These are phyloP conservation scores for Ogataea zsoltii DNA, from an alignment of 805 yeast species.

Conservation along the genomic window DNA sequence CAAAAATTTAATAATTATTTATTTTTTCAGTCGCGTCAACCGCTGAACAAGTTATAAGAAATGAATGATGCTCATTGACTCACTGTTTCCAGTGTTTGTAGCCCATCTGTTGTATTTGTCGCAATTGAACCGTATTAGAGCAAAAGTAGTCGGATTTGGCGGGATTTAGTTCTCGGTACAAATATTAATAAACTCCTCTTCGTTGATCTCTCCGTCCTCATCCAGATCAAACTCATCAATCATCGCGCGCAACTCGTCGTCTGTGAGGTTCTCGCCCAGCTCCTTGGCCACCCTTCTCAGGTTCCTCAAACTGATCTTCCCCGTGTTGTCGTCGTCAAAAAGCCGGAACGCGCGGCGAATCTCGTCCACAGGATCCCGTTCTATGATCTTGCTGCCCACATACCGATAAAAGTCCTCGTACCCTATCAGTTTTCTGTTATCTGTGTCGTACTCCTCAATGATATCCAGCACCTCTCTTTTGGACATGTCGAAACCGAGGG, in stretches of 20 bases:
- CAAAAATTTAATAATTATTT: neutral
- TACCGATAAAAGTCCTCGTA: constrained; percentile 81
- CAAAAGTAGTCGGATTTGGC: too few relatives aligned
- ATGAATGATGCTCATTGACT: too few relatives aligned
- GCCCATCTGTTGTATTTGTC: too few relatives aligned
- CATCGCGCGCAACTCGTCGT: constrained; percentile 94
- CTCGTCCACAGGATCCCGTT: constrained; percentile 92
- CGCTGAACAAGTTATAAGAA: neutral
- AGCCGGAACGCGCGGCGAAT: constrained; percentile 84
- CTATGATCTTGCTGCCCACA: constrained; percentile 78
- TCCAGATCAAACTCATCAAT: constrained; percentile 96
- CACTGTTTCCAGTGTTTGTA: too few relatives aligned
- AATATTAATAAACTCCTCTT: constrained; percentile 85
- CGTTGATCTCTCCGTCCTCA: constrained; percentile 92
- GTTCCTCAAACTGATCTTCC: constrained; percentile 79
- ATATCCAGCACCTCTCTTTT: constrained; percentile 74
- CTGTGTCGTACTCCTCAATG: constrained; percentile 79
- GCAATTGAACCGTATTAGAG: too few relatives aligned
- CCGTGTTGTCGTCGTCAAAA: constrained; percentile 87
- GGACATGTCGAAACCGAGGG: constrained; percentile 84
- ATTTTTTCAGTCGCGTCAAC: constrained; percentile 3
- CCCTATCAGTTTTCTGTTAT: constrained; percentile 67
- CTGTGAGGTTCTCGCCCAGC: constrained; percentile 86
- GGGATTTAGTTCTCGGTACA: constrained; percentile 71
- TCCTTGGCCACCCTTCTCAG: constrained; percentile 89